Base-by-base conservation (phyloP, 2,329 filamentous ascomycete genomes). In the Cladosporium sp. region DNA sequence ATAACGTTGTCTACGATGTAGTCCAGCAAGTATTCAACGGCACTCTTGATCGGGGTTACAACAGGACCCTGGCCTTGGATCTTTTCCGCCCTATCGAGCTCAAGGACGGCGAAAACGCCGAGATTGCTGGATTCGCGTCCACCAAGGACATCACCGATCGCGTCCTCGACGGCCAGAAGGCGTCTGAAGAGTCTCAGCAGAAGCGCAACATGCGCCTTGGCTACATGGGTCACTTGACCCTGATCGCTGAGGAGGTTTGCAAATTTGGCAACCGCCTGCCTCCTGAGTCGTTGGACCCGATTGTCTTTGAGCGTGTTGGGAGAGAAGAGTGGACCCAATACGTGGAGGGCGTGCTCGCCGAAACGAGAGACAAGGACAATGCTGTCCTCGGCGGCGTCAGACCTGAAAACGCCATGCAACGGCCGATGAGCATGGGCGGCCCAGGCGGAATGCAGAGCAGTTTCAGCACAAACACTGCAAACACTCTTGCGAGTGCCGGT, bases 11-110 rank as follows among this genome's bases (percentile, higher is more conserved):
- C 44, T 98, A 98, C 68, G 93, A 98, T 69, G 91, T 98, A 65
- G 89, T 98, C 41, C 93, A 98, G 70, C 93, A 98, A 74, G 93
- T 98, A 1, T 97, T 98, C 71, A 98, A 98, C 67, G 93, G 93
- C 8, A 90, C 90, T 0, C 95, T 98, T 87, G 92, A 97, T 62
- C 86, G 90, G 55, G 91, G 93, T 28, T 96, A 86, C 73, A 98
- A 98, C 70, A 85, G 89, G 9, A 85, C 83, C 44, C 76, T 98
- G 48, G 92, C 93, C 10, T 86, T 96, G 55, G 92, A 95, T 60
- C 82, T 98, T 16, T 98, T 98, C 63, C 56, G 54, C 18, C 43
- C 59, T 16, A 56, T 62, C 18, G 42, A 50, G 22, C 51, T 55
- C 44, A 41, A 51, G 13, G 57, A 59, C 33, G 56, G 59, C 22